Evolutionary conservation across 805 yeast genomes (phyloP).

Genomic region (Candida nanaspora): DNA sequence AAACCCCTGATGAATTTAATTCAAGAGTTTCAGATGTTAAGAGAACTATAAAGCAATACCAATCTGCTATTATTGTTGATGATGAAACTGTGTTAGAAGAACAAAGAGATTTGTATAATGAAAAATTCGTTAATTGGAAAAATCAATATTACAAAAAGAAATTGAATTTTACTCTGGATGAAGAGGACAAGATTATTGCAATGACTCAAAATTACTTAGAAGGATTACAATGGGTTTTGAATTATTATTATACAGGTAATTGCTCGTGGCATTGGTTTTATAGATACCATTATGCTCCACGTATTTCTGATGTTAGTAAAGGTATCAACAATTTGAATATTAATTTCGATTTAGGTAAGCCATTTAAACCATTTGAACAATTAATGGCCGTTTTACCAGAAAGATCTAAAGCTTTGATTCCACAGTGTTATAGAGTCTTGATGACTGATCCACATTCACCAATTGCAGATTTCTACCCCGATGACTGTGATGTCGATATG

Average conservation of each 20-base stretch:
- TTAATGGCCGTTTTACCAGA: slow-evolving; percentile 94
- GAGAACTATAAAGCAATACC: slow-evolving; percentile 54
- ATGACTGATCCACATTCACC: slow-evolving; percentile 79
- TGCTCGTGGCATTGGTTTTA: slow-evolving; percentile 97
- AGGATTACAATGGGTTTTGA: slow-evolving; percentile 95
- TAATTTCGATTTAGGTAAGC: slow-evolving; percentile 58
- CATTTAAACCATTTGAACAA: slow-evolving; percentile 89
- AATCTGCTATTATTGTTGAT: slow-evolving; percentile 55
- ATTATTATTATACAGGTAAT: slow-evolving; percentile 83
- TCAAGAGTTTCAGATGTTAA: slow-evolving; percentile 46
- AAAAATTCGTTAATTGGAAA: slow-evolving; percentile 77
- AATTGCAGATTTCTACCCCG: slow-evolving; percentile 87
- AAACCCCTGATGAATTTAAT: slow-evolving; percentile 56
- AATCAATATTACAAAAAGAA: slow-evolving; percentile 80
- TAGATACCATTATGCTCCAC: slow-evolving; percentile 86
- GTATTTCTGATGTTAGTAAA: slow-evolving; percentile 75
- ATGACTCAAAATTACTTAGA: slow-evolving; percentile 78
- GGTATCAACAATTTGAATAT: slow-evolving; percentile 59
- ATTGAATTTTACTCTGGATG: slow-evolving; percentile 58
- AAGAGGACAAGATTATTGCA: slow-evolving; percentile 51
- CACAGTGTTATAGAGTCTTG: slow-evolving; percentile 69
- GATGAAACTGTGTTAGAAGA: slow-evolving; percentile 44
- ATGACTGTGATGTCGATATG: slow-evolving; percentile 84
- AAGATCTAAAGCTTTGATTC: slow-evolving; percentile 81
- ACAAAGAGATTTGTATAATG: slow-evolving; percentile 59